Evolutionary conservation across 2,329 filamentous ascomycete species (phyloP), one percentile per base, ranked within the genome.

Genomic region (Monosporascus cannonballus): DNA sequence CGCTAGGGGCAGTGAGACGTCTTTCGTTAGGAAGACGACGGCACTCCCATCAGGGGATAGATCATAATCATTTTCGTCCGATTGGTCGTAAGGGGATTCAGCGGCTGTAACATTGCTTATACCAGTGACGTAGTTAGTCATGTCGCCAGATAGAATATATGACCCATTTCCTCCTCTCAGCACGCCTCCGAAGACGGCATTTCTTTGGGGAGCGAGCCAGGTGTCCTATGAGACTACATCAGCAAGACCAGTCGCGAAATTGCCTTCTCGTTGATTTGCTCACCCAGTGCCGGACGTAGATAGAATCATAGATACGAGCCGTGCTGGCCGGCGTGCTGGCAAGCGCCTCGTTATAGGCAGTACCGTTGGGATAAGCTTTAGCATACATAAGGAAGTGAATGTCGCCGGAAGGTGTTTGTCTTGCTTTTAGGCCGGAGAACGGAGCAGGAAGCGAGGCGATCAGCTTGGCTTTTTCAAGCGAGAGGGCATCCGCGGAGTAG

Each of bases 31-130:
- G 61, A 82, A 83, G 14, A 78, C 72, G n/a, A 83, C 70, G 8
- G 56, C 61, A 51, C 52, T 65, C 3, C 76, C 78, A 53, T 73
- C 67, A 15, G 64, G 67, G 34, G 74, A 74, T 51, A 83, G 73
- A 57, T 86, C 82, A 53, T 85, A 87, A 60, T 85, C 77, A 45
- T 79, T 77, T 11, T 76, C 69, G 9, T 80, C 83, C 11, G 83
- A 74, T 25, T 72, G 73, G 51, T 76, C 73, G 34, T 83, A 69
- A 0, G 76, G 75, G 51, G 80, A 82, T 36, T 65, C 67, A 14
- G 66, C 65, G 27, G 62, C 64, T 4, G 61, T 66, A 17, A 68
- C 64, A 45, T 67, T 63, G 51, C 61, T 62, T 48, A 69, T 68
- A 3, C 67, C 67, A 1, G 63, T 67, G 20, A 69, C 66, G 48